These are phyloP conservation scores for Cyclotella sp. DNA, from an alignment of 108 stramenopile genomes.

Conservation along the genomic window DNA sequence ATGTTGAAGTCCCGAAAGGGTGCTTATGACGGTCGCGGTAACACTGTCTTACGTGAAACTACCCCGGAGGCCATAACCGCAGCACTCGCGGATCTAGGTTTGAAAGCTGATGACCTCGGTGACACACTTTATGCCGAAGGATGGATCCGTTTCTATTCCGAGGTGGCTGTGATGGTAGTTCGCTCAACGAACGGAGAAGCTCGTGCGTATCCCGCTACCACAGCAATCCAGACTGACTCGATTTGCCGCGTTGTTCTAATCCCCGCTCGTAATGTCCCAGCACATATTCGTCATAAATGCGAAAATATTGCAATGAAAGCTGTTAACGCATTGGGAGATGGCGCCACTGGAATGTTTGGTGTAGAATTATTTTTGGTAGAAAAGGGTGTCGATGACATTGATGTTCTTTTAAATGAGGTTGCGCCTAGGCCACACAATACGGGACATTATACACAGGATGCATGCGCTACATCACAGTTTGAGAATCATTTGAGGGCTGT, in stretches of 20 bases:
- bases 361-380: conserved; percentile 95
- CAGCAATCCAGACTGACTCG: conserved; percentile 95
- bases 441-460: conserved; percentile 99
- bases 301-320: conserved; percentile 76
- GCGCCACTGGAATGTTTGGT: conserved; percentile 94
- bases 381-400: conserved; percentile 49
- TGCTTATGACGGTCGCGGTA: conserved; percentile 98
- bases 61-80: conserved; percentile 60
- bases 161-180: conserved; percentile 98
- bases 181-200: conserved; percentile 72
- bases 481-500: conserved; percentile 97
- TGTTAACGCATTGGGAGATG: conserved; percentile 81
- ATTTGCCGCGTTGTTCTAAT: conserved; percentile 94
- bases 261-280: conserved; percentile 78
- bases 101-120: conserved; percentile 38
- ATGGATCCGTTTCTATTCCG: conserved; percentile 93
- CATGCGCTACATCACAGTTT: conserved; percentile 95
- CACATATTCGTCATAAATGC: conserved; percentile 61
- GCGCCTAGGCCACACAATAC: conserved; percentile 99
- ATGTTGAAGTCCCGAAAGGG: conserved; percentile 96
- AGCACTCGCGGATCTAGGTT: conserved; percentile 68
- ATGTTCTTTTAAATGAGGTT: conserved; percentile 96
- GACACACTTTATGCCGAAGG: conserved; percentile 92
- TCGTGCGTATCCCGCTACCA: conserved; percentile 92
- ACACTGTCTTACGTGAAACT: conserved; percentile 84